Base-by-base conservation (phyloP, 2,329 filamentous ascomycete species). In the Trichoderma sp. region DNA sequence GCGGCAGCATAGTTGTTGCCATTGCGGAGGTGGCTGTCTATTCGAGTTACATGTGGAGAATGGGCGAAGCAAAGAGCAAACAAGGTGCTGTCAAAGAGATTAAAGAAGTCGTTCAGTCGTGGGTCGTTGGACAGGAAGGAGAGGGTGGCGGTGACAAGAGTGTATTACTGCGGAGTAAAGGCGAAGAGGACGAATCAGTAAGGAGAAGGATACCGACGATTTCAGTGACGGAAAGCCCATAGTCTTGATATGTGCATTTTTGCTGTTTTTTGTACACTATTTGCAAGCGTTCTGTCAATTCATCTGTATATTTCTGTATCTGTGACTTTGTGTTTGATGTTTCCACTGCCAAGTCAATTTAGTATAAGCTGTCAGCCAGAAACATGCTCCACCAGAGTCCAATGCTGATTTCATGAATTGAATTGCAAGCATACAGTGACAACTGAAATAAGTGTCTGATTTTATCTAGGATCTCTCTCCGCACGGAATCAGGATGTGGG, bases 21-120 rank as follows among this genome's bases (percentile, higher is more conserved):
- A 81, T 93, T 40, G 92, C 92, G 0, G 92, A 96, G 78, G 91
- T 95, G 0, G 89, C 87, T 0, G 89, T 96, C 6, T 95, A 95
- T 76, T 86, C 86, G 8, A 91, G 89, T 5, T 96, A 94, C 76
- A 84, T 93, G 56, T 88, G 91, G 83, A 87, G 91, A 71, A 84
- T 94, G 74, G 84, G 85, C 0, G 86, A 93, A 73, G 90, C 90
- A 1, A 92, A 90, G 77, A 83, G 83, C 71, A 87, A 85, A 72
- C 89, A 91, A 72, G 84, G 83, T 69, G 85, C 83, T 68, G 81
- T 85, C 53, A 85, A 85, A 47, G 92, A 94, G 79, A 84, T 87
- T 21, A 92, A 89, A 78, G 83, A 92, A 75, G 86, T 95, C 33
- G 80, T 92, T 21, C 85, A 91, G 71, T 93, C 89, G 2, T 94